These are phyloP conservation scores for Pseudogymnoascus sp. DNA, from an alignment of 2,329 filamentous ascomycete genomes.

Conservation along the genomic window DNA sequence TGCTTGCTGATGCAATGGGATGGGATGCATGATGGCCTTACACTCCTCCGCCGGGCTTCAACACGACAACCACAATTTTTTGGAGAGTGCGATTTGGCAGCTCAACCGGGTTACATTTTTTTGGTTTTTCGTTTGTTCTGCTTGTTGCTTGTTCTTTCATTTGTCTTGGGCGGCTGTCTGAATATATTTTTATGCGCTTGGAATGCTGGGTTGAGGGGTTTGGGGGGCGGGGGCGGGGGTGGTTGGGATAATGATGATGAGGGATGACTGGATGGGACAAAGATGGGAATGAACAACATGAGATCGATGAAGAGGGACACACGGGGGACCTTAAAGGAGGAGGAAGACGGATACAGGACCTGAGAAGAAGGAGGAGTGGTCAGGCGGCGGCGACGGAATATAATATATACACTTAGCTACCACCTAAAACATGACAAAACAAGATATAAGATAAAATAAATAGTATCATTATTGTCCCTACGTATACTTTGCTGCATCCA, in stretches of 20 bases:
- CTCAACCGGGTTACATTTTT: neutral
- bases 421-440: neutral
- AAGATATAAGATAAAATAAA: neutral
- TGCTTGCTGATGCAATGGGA: neutral
- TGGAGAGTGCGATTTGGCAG: neutral
- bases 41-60: neutral
- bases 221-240: too few relatives aligned
- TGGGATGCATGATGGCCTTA: neutral
- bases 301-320: neutral
- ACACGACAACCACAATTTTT: neutral
- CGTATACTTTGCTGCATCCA: neutral
- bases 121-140: neutral
- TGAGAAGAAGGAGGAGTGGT: neutral
- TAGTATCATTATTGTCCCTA: neutral
- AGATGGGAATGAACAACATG: neutral
- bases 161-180: neutral
- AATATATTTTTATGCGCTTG: neutral
- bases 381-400: neutral
- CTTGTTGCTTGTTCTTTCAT: neutral
- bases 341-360: neutral
- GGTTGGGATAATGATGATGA: neutral
- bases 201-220: neutral
- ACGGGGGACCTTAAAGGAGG: too few relatives aligned
- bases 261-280: neutral
- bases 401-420: neutral